A percentile compares a stretch with the other conserved stretches of the same genome.
phyloP scores from a whole-genome alignment of 2,329 filamentous ascomycete species.

The Apiospora aurea region DNA sequence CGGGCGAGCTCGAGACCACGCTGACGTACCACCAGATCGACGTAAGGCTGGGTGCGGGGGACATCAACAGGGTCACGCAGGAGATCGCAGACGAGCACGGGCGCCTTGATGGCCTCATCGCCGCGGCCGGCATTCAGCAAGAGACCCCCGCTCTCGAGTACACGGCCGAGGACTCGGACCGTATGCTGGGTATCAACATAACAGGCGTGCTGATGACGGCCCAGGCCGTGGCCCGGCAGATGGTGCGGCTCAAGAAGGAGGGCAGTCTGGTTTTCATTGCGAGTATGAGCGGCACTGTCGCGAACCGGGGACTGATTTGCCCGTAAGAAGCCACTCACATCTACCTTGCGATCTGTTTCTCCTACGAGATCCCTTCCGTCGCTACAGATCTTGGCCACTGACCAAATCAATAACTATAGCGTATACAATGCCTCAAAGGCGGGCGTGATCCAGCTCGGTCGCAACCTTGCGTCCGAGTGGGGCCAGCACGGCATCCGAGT shows the following conservation, averaged over 20 bases:
- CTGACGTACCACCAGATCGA: conserved; percentile 82
- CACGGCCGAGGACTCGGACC: conserved; percentile 74
- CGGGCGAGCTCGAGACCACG: conserved; percentile 68
- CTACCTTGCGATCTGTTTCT: conserved; percentile 27
- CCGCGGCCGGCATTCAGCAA: conserved; percentile 77
- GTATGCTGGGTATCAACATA: conserved; percentile 85
- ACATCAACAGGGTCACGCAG: conserved; percentile 71
- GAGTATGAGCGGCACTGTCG: conserved; percentile 74
- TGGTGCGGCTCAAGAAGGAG: conserved; percentile 63
- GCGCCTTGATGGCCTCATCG: conserved; percentile 80
- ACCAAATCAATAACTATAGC: conserved; percentile 41
- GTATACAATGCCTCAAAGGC: conserved; percentile 82
- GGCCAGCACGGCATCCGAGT: conserved; percentile 76
- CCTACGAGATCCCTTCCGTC: neutral
- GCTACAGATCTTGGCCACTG: neutral
- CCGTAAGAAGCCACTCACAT: conserved; percentile 57
- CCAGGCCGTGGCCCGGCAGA: conserved; percentile 84
- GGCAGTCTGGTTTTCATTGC: conserved; percentile 73
- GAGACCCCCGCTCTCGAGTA: conserved; percentile 86
- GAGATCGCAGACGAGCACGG: conserved; percentile 74
- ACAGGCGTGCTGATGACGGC: conserved; percentile 88
- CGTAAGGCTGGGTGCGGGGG: conserved; percentile 70
- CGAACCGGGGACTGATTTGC: conserved; percentile 66
- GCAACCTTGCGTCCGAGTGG: conserved; percentile 78
- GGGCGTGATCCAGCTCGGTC: conserved; percentile 73